Evolutionary conservation across 345 rosid genomes (phyloP).

Genomic region (Conringia planisiliqua): DNA sequence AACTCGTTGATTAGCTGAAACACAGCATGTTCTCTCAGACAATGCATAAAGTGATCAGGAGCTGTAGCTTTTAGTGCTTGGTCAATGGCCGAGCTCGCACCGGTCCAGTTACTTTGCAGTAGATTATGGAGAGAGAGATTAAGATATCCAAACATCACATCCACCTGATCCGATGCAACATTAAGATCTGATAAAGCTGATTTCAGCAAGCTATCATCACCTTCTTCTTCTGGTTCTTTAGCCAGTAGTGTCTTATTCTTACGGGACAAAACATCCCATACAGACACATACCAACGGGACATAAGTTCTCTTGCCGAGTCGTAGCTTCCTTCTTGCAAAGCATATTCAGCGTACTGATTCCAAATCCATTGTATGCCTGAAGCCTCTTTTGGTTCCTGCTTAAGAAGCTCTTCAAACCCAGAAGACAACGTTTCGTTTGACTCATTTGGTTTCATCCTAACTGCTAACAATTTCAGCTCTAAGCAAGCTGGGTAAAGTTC

Average conservation of each 20-base stretch:
- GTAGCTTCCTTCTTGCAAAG: constrained; percentile 47
- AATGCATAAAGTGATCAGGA: constrained; percentile 46
- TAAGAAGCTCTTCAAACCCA: constrained; percentile 68
- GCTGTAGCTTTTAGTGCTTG: constrained; percentile 54
- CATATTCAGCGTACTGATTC: constrained; percentile 87
- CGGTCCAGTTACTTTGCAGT: constrained; percentile 52
- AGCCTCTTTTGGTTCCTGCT: constrained; percentile 58
- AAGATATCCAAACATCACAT: constrained; percentile 67
- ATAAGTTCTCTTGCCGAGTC: constrained; percentile 56
- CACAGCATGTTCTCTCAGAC: constrained; percentile 70
- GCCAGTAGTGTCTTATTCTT: constrained; percentile 21
- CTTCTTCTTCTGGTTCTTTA: constrained; percentile 16
- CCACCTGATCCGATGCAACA: constrained; percentile 35
- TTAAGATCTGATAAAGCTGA: constrained; percentile 35
- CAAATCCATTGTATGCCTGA: constrained; percentile 75
- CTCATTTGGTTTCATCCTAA: constrained; percentile 46
- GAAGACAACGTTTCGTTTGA: constrained; percentile 31
- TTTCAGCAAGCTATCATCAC: constrained; percentile 20
- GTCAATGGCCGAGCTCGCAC: constrained; percentile 53
- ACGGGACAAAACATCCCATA: constrained; percentile 39
- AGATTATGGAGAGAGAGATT: constrained; percentile 65
- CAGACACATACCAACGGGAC: constrained; percentile 60
- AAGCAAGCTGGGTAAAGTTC: constrained; percentile 60
- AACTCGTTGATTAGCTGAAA: constrained; percentile 43
- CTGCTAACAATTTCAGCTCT: constrained; percentile 63